Conservation (phyloP, 345 rosid species). For the Linum lewisii region DNA sequence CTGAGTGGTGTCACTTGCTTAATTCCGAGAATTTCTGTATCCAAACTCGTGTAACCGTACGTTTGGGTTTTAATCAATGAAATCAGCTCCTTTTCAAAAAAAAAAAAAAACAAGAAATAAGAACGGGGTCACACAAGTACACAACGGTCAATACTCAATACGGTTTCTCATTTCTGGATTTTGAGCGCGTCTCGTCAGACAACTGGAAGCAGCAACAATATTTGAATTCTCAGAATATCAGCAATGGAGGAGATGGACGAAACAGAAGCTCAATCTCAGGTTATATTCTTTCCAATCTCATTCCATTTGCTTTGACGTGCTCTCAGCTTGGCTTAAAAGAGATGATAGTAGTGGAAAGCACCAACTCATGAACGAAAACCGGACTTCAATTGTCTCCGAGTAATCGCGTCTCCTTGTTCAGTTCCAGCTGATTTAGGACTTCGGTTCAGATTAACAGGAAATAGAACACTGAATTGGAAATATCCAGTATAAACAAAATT, state of each 20-base stretch:
- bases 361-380: neutral
- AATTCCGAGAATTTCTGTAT: no score
- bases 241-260: slow-evolving; percentile 61
- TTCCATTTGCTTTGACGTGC: neutral
- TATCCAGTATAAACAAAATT: neutral
- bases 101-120: no score
- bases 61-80: no score
- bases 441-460: neutral
- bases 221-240: slow-evolving; percentile 1
- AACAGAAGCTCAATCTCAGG: slow-evolving; percentile 57
- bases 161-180: neutral
- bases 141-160: neutral
- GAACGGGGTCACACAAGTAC: neutral
- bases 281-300: slow-evolving; percentile 8
- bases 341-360: no score
- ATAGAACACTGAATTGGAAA: no score
- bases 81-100: no score
- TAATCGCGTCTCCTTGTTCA: neutral
- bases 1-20: no score
- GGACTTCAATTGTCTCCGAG: neutral
- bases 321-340: neutral
- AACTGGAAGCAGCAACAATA: neutral
- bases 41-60: no score
- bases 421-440: neutral
- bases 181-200: neutral